Base-by-base conservation (phyloP, 1,139 yeast genomes). In the Pichia sp. region DNA sequence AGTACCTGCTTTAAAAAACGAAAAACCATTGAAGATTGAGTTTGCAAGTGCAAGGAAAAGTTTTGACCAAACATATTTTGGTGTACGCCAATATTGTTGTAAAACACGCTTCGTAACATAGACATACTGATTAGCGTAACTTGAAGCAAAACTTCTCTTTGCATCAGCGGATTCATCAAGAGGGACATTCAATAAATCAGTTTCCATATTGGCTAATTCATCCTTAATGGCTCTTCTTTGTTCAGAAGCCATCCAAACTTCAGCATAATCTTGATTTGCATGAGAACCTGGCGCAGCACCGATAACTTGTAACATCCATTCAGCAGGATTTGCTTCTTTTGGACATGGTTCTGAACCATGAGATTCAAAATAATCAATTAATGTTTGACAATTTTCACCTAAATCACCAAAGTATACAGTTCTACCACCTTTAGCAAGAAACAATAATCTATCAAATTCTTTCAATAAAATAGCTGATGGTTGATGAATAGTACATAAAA, bases 11-110 rank as follows among this genome's bases (percentile, higher is more conserved):
- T 81, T 82, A 73, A 73, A 87, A 67, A 85, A 86, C 2, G 89
- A 76, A 65, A 87, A 86, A 39, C 95, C 95, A 63, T 83, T 82
- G 70, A 85, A 83, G 42, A 86, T 59, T 18, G 83, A 71, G 45
- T 84, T 69, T 36, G 76, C 63, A 36, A 75, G 59, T 34, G 80
- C 71, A 63, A 85, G 73, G 58, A 79, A 70, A 28, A 83, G 51
- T 70, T 86, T 85, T 50, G 88, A 74, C 78, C 84, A 84, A 48
- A 84, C 77, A 65, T 84, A 85, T 30, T 73, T 63, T 25, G 93
- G 93, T n/a, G 87, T 75, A 72, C 95, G 78, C 86, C 87, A 86
- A 65, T 82, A 77, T 64, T 83, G 87, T 61, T 80, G 75, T 58
- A 82, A 70, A 42, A 79, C 81, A 67, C 88, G 78, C 49, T 67